phyloP scores from a whole-genome alignment of 495 filamentous ascomycete genomes.

The Pseudomonodictys pantanalensis region DNA sequence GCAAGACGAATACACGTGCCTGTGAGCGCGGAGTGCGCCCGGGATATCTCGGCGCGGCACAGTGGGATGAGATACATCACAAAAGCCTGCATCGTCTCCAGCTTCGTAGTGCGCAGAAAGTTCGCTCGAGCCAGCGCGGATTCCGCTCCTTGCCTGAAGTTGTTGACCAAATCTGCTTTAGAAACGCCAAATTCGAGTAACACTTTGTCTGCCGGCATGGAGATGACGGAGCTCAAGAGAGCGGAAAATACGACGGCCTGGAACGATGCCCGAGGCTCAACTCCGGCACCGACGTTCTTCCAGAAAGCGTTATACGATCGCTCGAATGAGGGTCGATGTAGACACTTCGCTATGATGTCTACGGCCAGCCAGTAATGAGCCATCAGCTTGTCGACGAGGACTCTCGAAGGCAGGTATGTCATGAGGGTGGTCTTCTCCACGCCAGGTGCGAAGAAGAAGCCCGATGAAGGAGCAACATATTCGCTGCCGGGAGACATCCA shows the following conservation, averaged over 20 bases:
- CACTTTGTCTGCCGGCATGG: conserved; percentile 55
- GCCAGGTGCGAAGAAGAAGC: conserved; percentile 62
- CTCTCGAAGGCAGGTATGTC: conserved; percentile 53
- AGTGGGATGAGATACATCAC: conserved; percentile 74
- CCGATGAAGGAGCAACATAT: conserved; percentile 51
- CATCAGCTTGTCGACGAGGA: conserved; percentile 55
- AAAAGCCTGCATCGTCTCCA: conserved; percentile 71
- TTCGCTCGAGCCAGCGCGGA: conserved; percentile 61
- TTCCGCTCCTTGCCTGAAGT: conserved; percentile 63
- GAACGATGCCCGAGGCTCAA: conserved; percentile 59
- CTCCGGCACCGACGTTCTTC: conserved; percentile 52
- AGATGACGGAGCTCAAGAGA: conserved; percentile 65
- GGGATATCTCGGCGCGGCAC: conserved; percentile 65
- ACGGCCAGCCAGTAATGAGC: conserved; percentile 63
- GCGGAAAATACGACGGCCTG: conserved; percentile 66
- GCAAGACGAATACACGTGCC: conserved; percentile 69
- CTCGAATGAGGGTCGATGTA: conserved; percentile 65
- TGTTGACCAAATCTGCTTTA: conserved; percentile 54
- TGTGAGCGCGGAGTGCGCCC: conserved; percentile 67
- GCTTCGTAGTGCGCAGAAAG: conserved; percentile 65
- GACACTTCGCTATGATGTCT: conserved; percentile 61
- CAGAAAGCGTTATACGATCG: conserved; percentile 61
- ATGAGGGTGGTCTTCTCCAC: conserved; percentile 50
- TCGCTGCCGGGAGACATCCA: conserved; percentile 39
- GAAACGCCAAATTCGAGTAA: conserved; percentile 49